A percentile compares a stretch with the other conserved stretches of the same genome.
Evolutionary conservation across 148 eudicot genomes (phyloP).

Genomic region (Nepenthes mirabilis): DNA sequence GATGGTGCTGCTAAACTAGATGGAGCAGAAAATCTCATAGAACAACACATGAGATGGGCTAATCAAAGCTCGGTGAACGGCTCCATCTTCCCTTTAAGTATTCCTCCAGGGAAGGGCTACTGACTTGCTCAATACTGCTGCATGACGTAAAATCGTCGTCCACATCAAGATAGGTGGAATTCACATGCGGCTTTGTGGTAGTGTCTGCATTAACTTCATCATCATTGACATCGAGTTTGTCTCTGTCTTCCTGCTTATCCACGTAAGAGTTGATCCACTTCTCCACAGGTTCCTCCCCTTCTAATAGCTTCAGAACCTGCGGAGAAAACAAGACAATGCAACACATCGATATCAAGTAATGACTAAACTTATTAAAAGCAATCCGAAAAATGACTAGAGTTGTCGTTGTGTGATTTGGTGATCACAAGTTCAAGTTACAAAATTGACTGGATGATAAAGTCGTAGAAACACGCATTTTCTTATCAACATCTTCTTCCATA

Average conservation of each 20-base stretch:
- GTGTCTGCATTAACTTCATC: constrained; percentile 69
- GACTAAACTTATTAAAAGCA: too few relatives aligned
- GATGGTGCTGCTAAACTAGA: too few relatives aligned
- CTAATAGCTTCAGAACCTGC: constrained; percentile 53
- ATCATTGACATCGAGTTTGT: constrained; percentile 22
- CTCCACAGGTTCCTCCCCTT: constrained; percentile 41
- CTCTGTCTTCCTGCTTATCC: constrained; percentile 11
- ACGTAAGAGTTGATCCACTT: constrained; percentile 20
- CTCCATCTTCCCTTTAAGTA: constrained; percentile 49
- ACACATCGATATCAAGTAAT: background rate
- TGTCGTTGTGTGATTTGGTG: too few relatives aligned
- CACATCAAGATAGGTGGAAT: constrained; percentile 54
- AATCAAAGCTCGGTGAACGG: constrained; percentile 38
- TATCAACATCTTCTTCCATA: too few relatives aligned
- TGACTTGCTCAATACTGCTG: constrained; percentile 40
- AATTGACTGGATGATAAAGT: too few relatives aligned
- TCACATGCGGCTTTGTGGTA: constrained; percentile 46
- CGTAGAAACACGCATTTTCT: too few relatives aligned
- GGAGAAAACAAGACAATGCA: background rate
- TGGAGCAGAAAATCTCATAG: background rate
- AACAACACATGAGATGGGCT: constrained; percentile 2
- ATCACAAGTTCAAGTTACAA: too few relatives aligned
- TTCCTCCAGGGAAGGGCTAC: constrained; percentile 43
- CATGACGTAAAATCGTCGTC: constrained; percentile 36
- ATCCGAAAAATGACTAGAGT: too few relatives aligned